A percentile compares a stretch with the other conserved stretches of the same genome.
These are phyloP conservation scores for Solanum pennellii DNA, from an alignment of 257 asterid species.

Conservation along the genomic window DNA sequence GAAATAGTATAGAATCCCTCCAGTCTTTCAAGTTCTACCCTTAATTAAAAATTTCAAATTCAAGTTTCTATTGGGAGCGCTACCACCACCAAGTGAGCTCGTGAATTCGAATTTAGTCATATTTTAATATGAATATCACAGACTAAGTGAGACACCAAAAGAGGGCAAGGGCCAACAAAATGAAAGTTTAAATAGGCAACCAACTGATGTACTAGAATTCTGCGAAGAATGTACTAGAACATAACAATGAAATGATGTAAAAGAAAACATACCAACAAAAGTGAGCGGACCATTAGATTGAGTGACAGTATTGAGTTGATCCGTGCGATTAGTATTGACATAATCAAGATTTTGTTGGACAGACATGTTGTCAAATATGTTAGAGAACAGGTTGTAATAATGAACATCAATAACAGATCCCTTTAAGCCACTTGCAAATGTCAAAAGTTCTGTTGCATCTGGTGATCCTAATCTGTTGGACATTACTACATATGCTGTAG, in stretches of 20 bases:
- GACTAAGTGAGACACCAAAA: neutral
- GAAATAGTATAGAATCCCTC: neutral
- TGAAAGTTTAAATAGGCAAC: too few relatives aligned
- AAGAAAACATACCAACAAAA: slow-evolving; percentile 35
- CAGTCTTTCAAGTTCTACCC: neutral
- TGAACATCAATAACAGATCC: slow-evolving; percentile 56
- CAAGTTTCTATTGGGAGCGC: too few relatives aligned
- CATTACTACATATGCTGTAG: slow-evolving; percentile 39
- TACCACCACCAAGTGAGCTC: neutral
- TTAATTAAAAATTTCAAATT: too few relatives aligned
- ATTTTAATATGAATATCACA: neutral
- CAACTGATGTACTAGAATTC: neutral
- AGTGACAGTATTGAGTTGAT: slow-evolving; percentile 21
- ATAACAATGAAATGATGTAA: neutral
- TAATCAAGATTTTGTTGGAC: slow-evolving; percentile 42
- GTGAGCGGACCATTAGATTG: slow-evolving; percentile 49
- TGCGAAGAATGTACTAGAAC: neutral
- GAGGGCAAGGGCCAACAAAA: neutral
- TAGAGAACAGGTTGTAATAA: slow-evolving; percentile 41
- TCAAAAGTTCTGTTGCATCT: slow-evolving; percentile 31
- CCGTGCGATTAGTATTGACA: slow-evolving; percentile 24
- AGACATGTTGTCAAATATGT: slow-evolving; percentile 8
- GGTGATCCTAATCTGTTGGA: slow-evolving; percentile 31
- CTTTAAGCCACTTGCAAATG: slow-evolving; percentile 28
- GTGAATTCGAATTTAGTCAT: neutral